phyloP scores from a whole-genome alignment of 2,329 filamentous ascomycete species.

The Periconia digitata region DNA sequence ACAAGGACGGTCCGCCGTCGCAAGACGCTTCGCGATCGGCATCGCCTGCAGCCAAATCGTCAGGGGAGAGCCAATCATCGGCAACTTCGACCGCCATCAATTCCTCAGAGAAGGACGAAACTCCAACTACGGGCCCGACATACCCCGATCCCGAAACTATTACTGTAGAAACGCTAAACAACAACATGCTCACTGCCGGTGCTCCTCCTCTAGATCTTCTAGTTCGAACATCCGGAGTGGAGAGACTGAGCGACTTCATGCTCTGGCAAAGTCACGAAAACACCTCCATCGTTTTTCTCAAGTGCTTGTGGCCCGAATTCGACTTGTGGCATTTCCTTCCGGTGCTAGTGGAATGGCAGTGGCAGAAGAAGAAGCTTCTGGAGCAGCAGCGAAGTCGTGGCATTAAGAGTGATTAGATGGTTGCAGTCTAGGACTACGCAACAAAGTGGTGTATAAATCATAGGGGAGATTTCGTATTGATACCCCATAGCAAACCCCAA shows the following conservation, averaged over 20 bases:
- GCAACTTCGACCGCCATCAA: constrained; percentile 44
- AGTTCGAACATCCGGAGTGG: constrained; percentile 88
- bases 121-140: constrained; percentile 15
- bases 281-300: constrained; percentile 88
- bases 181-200: constrained; percentile 84
- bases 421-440: constrained; percentile 1
- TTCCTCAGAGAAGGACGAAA: constrained; percentile 35
- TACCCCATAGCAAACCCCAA: constrained; percentile 21
- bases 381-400: constrained; percentile 38
- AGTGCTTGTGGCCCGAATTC: constrained; percentile 95
- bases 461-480: too few species aligned
- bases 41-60: constrained; percentile 34
- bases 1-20: constrained; percentile 34
- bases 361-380: constrained; percentile 53
- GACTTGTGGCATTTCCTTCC: constrained; percentile 92
- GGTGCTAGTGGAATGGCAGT: constrained; percentile 87
- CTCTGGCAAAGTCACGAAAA: constrained; percentile 96
- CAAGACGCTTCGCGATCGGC: constrained; percentile 29
- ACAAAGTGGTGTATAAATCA: too few species aligned
- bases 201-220: constrained; percentile 89
- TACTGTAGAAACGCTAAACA: constrained; percentile 76
- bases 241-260: constrained; percentile 95
- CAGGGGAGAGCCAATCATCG: constrained; percentile 30
- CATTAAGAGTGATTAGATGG: constrained; percentile 31
- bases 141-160: constrained; percentile 83